These are phyloP conservation scores for Gossypium arboreum DNA, from an alignment of 345 rosid genomes.

Conservation along the genomic window DNA sequence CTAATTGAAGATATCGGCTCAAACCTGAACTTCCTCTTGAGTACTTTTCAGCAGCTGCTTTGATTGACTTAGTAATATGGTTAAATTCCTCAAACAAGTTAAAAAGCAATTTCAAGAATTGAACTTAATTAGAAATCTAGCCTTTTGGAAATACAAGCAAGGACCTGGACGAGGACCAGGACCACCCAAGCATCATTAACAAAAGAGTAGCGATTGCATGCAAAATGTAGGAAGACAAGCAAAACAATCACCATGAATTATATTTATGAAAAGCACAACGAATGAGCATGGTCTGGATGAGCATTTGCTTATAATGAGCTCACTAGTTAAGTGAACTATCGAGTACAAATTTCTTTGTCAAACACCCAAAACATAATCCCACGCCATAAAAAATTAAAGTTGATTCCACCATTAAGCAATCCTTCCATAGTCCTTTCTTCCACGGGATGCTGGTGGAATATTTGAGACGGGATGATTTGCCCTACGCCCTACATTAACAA, in stretches of 20 bases:
- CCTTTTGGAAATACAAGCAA: neutral
- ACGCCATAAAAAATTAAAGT: slow-evolving; percentile 32
- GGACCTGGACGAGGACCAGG: neutral
- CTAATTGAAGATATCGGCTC: neutral
- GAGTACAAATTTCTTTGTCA: slow-evolving; percentile 48
- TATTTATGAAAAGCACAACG: slow-evolving; percentile 47
- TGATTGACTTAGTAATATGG: neutral
- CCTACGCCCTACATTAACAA: slow-evolving; percentile 66
- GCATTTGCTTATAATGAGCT: slow-evolving; percentile 46
- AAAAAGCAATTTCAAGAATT: slow-evolving; percentile 12
- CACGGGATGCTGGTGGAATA: slow-evolving; percentile 76
- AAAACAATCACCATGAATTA: slow-evolving; percentile 36
- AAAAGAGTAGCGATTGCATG: slow-evolving; percentile 20
- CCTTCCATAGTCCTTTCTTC: slow-evolving; percentile 88
- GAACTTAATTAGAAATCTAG: neutral
- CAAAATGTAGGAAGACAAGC: slow-evolving; percentile 16
- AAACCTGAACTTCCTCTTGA: neutral
- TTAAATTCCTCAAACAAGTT: neutral
- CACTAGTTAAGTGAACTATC: slow-evolving; percentile 61
- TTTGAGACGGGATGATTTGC: slow-evolving; percentile 60
- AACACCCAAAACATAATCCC: slow-evolving; percentile 47
- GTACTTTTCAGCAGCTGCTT: neutral
- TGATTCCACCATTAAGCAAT: slow-evolving; percentile 49
- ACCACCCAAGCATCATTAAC: slow-evolving; percentile 15
- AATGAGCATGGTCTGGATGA: slow-evolving; percentile 39